A percentile compares a stretch with the other conserved stretches of the same genome.
Conservation (phyloP, 2,329 filamentous ascomycete species). For the Metarhizium brunneum region DNA sequence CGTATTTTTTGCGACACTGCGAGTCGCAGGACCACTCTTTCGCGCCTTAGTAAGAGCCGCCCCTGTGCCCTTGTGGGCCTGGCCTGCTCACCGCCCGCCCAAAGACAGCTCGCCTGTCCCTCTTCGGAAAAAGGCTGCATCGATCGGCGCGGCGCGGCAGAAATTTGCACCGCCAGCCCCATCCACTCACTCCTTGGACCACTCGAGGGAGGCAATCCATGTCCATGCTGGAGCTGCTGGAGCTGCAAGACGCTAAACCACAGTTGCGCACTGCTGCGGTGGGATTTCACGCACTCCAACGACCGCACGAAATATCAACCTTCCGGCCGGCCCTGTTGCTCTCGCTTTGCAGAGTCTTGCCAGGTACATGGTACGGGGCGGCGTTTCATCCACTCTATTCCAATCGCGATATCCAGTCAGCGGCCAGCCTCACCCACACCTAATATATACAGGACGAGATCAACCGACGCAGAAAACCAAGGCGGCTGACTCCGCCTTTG, state of each 20-base stretch:
- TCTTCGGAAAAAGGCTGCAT: neutral
- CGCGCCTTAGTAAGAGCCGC: neutral
- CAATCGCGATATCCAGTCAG: slow-evolving; percentile 1
- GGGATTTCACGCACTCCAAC: neutral
- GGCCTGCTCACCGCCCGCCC: neutral
- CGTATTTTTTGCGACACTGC: neutral
- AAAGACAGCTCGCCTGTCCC: neutral
- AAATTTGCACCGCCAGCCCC: slow-evolving; percentile 6
- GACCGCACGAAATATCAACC: neutral
- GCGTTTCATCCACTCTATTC: neutral
- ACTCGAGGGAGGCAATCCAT: neutral
- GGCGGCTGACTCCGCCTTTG: neutral
- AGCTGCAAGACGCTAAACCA: neutral
- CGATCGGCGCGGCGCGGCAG: slow-evolving; percentile 5
- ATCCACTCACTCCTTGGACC: neutral
- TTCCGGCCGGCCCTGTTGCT: neutral
- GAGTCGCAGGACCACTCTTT: neutral
- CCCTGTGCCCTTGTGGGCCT: neutral
- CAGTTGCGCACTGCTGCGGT: neutral
- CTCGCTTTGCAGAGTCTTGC: neutral
- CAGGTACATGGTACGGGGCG: neutral
- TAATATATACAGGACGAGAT: neutral
- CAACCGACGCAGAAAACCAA: neutral
- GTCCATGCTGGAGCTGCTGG: neutral
- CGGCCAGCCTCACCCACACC: neutral